Percentiles rank a stretch among this genome's conserved stretches.
phyloP scores from a whole-genome alignment of 768 basidiomycete genomes.

The Chalciporus pseudorubinellus region DNA sequence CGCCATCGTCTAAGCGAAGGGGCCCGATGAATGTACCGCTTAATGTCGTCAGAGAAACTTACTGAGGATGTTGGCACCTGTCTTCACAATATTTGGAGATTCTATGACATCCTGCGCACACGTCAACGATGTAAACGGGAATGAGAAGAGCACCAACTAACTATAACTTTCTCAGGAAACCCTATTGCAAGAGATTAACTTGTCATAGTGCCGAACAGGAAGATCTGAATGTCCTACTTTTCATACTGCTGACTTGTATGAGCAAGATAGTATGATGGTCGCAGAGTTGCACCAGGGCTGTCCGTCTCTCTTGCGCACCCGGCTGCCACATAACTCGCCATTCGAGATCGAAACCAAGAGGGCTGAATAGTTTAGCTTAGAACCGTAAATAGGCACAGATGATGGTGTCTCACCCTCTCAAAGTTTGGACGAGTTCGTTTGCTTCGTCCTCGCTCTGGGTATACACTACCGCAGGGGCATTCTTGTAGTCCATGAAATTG shows the following conservation, averaged over 20 bases:
- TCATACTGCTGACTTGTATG: conserved; percentile 49
- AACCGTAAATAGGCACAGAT: neutral
- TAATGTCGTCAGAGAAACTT: conserved; percentile 15
- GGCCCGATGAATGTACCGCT: no score
- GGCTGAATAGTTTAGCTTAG: conserved; percentile 25
- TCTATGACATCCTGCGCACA: conserved; percentile 44
- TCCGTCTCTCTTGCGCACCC: conserved; percentile 33
- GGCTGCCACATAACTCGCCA: conserved; percentile 41
- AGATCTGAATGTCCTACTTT: conserved; percentile 30
- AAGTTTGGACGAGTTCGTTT: conserved; percentile 35
- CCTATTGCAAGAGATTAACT: conserved; percentile 23
- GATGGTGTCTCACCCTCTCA: conserved; percentile 35
- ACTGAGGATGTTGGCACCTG: conserved; percentile 51
- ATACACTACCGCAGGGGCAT: conserved; percentile 37
- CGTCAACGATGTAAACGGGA: neutral
- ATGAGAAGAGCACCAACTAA: conserved; percentile 14
- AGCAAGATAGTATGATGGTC: conserved; percentile 44
- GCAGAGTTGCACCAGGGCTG: conserved; percentile 47
- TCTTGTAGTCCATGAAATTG: conserved; percentile 35
- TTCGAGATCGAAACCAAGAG: conserved; percentile 52
- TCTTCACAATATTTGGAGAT: conserved; percentile 38
- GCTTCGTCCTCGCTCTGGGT: conserved; percentile 41
- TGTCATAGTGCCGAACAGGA: neutral
- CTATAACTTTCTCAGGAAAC: conserved; percentile 44
- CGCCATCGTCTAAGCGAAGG: conserved; percentile 41